Evolutionary conservation across 2,329 filamentous ascomycete species (phyloP), one percentile per base, ranked within the genome.

Genomic region (Hypoxylon sp.): DNA sequence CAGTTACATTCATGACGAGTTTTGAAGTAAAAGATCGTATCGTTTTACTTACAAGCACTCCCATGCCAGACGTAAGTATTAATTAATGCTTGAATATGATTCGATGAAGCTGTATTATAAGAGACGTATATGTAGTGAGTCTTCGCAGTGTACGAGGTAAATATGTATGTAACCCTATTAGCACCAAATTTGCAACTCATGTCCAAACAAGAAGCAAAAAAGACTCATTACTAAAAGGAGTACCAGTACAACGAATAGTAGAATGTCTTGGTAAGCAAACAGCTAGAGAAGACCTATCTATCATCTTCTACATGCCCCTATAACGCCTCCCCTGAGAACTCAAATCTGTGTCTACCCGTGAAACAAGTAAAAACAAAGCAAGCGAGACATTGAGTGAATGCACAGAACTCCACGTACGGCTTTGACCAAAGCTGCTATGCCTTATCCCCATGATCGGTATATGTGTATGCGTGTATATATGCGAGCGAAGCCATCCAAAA

Each of bases 341-440:
- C 34, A 59, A 65, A 65, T 65, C 53, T 70, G 58, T 46, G 60
- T 68, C 64, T 70, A 61, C 51, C 53, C 38, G 21, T 50, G 48
- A 56, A 57, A 34, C 23, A 57, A 50, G 49, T 41, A 62, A 46
- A 45, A 55, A 41, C 2, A 51, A 51, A 58, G 19, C 28, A 67
- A 49, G 28, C 38, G 25, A 30, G 49, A 57, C 56, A 46, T 68
- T 32, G 49, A 56, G 36, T 34, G 58, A 66, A 70, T 58, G 57
- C 64, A 52, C 55, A 50, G 28, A 70, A 70, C 68, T 68, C 68
- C 65, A 60, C 28, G 58, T 63, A 61, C 62, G 58, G 68, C 65
- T 70, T 70, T 65, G 65, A 51, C 65, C 68, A 67, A 70, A 68
- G 68, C 65, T 65, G 65, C 62, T 68, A 68, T 70, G 68, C 68